phyloP scores from a whole-genome alignment of 495 filamentous ascomycete species.

The Cairneyella variabilis region DNA sequence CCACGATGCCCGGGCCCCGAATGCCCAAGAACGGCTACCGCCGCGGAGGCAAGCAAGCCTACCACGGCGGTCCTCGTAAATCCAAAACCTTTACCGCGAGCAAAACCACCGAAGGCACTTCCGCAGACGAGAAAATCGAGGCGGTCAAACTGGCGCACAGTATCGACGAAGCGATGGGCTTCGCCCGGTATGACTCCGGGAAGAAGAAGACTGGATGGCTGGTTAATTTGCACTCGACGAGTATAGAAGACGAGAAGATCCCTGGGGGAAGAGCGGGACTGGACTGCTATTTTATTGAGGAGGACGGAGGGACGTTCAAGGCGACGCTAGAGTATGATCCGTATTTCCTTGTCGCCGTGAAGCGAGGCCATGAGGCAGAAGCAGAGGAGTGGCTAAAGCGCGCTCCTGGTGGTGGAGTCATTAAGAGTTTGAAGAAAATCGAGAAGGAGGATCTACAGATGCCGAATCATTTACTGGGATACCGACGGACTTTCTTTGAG shows the following conservation, averaged over 20 bases:
- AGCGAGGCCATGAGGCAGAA: conserved; percentile 82
- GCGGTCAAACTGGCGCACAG: conserved; percentile 75
- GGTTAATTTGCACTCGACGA: conserved; percentile 88
- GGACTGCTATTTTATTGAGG: conserved; percentile 96
- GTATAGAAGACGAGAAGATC: conserved; percentile 77
- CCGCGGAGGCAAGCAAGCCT: conserved; percentile 46
- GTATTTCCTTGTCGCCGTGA: conserved; percentile 90
- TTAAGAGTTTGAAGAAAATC: conserved; percentile 72
- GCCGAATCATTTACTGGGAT: conserved; percentile 94
- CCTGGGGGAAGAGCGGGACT: conserved; percentile 68
- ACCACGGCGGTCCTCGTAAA: conserved; percentile 46
- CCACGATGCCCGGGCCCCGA: conserved; percentile 26
- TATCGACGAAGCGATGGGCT: conserved; percentile 94
- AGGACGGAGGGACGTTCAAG: conserved; percentile 91
- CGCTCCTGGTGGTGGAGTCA: conserved; percentile 72
- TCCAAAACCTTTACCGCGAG: conserved; percentile 74
- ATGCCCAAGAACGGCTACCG: conserved; percentile 48
- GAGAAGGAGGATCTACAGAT: conserved; percentile 94
- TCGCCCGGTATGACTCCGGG: conserved; percentile 86
- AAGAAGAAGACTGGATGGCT: conserved; percentile 87
- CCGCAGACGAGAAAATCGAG: conserved; percentile 80
- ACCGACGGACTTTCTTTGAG: conserved; percentile 80
- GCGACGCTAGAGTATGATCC: conserved; percentile 95
- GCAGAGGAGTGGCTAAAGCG: conserved; percentile 94
- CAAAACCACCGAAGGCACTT: conserved; percentile 71